phyloP scores from a whole-genome alignment of 345 rosid species.

The Hibiscus tridactylites region DNA sequence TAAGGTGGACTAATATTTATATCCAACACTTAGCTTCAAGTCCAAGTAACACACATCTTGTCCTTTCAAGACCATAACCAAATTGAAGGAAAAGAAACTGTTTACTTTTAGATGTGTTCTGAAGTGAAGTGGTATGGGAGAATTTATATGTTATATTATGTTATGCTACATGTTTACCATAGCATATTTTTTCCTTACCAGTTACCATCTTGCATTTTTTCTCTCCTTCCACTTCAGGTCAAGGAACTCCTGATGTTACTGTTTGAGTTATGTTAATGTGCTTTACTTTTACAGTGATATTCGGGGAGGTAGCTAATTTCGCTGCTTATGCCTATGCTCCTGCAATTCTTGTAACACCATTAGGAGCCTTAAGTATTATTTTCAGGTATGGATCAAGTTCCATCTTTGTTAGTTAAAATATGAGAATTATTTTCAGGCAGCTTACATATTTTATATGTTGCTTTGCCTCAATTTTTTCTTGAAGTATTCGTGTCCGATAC shows the following conservation, averaged over 20 bases:
- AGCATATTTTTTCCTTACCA: not conserved
- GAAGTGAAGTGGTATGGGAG: not conserved
- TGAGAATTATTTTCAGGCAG: not conserved
- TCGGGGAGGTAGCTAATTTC: conserved; percentile 92
- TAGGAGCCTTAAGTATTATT: conserved; percentile 93
- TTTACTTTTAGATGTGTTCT: not conserved
- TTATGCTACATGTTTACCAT: not conserved
- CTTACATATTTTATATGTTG: not conserved
- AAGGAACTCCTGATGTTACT: not conserved
- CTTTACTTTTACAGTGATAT: conserved; percentile 46
- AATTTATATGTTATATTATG: not conserved
- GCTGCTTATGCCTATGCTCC: conserved; percentile 98
- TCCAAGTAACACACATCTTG: not conserved
- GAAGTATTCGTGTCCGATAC: not conserved
- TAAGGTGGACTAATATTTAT: not conserved
- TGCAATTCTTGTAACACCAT: conserved; percentile 91
- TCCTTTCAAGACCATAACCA: not conserved
- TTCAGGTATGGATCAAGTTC: conserved; percentile 58
- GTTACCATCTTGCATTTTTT: not conserved
- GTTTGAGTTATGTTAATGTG: not conserved
- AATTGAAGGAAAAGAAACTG: not conserved
- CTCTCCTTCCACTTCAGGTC: not conserved
- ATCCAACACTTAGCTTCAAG: not conserved
- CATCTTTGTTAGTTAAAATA: not conserved
- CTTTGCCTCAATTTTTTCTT: not conserved